Evolutionary conservation across 352 stramenopile species (phyloP).

Genomic region (Pythium brachiatum): DNA sequence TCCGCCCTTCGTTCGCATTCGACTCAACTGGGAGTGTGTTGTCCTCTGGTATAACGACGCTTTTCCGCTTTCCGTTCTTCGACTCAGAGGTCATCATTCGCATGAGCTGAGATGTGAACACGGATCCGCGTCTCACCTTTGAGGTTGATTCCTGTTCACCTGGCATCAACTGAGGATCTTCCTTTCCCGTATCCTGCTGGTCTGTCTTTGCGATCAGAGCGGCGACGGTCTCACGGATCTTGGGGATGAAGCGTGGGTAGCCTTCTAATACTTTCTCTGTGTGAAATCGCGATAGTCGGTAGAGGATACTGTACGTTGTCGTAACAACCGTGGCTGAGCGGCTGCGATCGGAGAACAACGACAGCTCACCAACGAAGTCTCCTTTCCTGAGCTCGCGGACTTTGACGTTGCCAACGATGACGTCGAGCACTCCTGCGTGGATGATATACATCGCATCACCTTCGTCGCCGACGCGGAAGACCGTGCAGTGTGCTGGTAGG

Average conservation of each 20-base stretch:
- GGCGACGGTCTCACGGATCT: slow-evolving; percentile 35
- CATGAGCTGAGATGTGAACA: slow-evolving; percentile 17
- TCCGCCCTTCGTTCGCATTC: neutral
- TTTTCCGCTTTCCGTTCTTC: slow-evolving; percentile 1
- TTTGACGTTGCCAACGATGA: slow-evolving; percentile 36
- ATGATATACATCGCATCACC: slow-evolving; percentile 59
- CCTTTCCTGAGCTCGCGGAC: slow-evolving; percentile 34
- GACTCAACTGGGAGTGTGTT: neutral
- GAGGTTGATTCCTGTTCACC: neutral
- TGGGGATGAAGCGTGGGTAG: slow-evolving; percentile 40
- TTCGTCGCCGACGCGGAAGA: slow-evolving; percentile 37
- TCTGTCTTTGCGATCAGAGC: slow-evolving; percentile 25
- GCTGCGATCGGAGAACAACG: slow-evolving; percentile 57
- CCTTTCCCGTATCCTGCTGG: neutral
- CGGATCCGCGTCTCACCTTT: slow-evolving; percentile 7
- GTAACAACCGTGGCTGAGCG: slow-evolving; percentile 66
- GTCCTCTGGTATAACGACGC: neutral
- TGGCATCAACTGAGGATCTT: neutral
- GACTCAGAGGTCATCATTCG: slow-evolving; percentile 6
- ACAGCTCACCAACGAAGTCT: slow-evolving; percentile 42
- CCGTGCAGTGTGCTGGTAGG: slow-evolving; percentile 35
- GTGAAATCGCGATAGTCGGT: slow-evolving; percentile 66
- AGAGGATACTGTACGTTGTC: slow-evolving; percentile 66
- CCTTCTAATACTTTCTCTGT: slow-evolving; percentile 56
- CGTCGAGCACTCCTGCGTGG: slow-evolving; percentile 34